Base-by-base conservation (phyloP, 176 grass and related monocot genomes). In the Melocanna baccifera region DNA sequence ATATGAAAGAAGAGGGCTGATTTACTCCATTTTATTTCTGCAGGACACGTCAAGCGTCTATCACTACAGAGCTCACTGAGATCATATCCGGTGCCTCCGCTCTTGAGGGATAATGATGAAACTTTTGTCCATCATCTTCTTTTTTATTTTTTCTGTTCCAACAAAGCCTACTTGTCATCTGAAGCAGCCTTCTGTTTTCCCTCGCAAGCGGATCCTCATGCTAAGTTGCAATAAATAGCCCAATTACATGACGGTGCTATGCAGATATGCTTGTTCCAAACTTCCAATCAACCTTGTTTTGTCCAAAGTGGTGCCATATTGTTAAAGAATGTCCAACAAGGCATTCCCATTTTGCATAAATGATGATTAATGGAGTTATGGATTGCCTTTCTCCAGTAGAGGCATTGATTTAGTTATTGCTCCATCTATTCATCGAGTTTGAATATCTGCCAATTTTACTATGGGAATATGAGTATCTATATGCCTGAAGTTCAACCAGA, bases 41-140 rank as follows among this genome's bases (percentile, higher is more conserved):
- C 80, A 98, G 96, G 93, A 95, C 96, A 80, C 96, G 96, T 66
- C 93, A 98, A 98, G 91, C 96, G 77, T 93, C 96, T 3, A 98
- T 98, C 63, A 95, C 96, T 34, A 95, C 91, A 4, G 93, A 98
- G 85, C 91, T 98, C 67, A 93, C 37, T 83, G 93, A 98, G 83
- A 98, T 98, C 76, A 98, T 98, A 75, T 98, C 93, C 62, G 96
- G 96, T 88, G 96, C 96, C 34, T 95, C 96, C 26, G 93, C 93
- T 79, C 93, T 98, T 79, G 92, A 94, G 42, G 96, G 93, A 70
- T 85, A 88, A 41, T 87, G 83, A 73, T 48, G 78, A 90, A 72
- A 78, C 22, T 73, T 81, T n/a, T 34, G 9, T 5, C 4, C 16
- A 39, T 40, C 50, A 25, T 71, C 4, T n/a, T 58, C 20, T 22